phyloP scores from a whole-genome alignment of 495 filamentous ascomycete species.

The Tuber melanosporum region DNA sequence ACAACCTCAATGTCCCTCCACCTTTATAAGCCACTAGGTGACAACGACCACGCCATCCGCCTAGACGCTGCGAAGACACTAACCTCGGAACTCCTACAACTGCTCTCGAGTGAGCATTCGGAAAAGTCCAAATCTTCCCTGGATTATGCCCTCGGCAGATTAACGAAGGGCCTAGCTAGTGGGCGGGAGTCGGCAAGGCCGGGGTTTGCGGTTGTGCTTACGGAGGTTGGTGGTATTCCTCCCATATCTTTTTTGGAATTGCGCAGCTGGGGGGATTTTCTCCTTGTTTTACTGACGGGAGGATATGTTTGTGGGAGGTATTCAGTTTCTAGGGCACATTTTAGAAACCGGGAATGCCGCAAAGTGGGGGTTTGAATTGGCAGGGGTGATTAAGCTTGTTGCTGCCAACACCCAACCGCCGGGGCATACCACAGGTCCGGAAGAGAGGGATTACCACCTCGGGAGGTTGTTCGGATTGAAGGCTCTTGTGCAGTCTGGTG shows the following conservation, averaged over 20 bases:
- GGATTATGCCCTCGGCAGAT: constrained; percentile 49
- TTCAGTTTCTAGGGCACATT: constrained; percentile 36
- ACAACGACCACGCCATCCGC: constrained; percentile 44
- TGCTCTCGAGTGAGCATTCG: constrained; percentile 37
- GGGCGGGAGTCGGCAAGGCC: constrained; percentile 80
- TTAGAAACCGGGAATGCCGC: constrained; percentile 21
- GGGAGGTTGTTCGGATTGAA: constrained; percentile 81
- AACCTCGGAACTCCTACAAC: constrained; percentile 41
- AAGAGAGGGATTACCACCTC: constrained; percentile 76
- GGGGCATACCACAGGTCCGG: constrained; percentile 64
- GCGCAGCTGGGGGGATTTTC: constrained; percentile 38
- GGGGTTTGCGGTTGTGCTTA: constrained; percentile 85
- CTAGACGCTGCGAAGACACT: constrained; percentile 45
- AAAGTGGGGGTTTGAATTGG: constrained; percentile 49
- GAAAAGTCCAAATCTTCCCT: constrained; percentile 38
- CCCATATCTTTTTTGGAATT: constrained; percentile 43
- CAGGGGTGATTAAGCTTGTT: constrained; percentile 58
- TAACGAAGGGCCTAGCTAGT: constrained; percentile 84
- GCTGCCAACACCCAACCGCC: constrained; percentile 59
- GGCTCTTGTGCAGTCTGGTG: constrained; percentile 70
- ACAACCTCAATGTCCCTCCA: constrained; percentile 33
- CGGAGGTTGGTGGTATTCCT: constrained; percentile 69
- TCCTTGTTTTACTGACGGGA: constrained; percentile 14
- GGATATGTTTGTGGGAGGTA: not conserved
- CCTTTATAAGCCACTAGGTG: constrained; percentile 42